Evolutionary conservation across 108 stramenopile species (phyloP).

Genomic region (Pseudonitzschia delicatissima): DNA sequence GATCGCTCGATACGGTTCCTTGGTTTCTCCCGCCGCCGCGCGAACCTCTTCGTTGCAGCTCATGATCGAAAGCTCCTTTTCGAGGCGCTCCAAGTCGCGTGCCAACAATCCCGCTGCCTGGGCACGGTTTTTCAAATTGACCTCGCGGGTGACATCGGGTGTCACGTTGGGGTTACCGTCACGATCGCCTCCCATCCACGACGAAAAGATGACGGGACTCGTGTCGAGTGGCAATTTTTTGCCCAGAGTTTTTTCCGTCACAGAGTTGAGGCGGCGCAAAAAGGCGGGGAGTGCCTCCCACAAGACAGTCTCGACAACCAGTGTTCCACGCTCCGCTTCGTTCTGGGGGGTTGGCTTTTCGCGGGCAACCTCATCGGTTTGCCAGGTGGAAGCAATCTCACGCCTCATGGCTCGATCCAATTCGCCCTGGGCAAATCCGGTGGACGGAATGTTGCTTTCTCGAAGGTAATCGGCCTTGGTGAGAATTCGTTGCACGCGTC

Average conservation of each 20-base stretch:
- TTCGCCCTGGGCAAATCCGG: slow-evolving; percentile 40
- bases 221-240: slow-evolving; percentile 78
- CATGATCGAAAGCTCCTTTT: slow-evolving; percentile 52
- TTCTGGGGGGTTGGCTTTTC: slow-evolving; percentile 88
- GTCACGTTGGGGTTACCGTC: slow-evolving; percentile 98
- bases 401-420: slow-evolving; percentile 65
- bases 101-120: slow-evolving; percentile 80
- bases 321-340: slow-evolving; percentile 91
- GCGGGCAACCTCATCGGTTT: slow-evolving; percentile 87
- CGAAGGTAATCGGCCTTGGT: slow-evolving; percentile 67
- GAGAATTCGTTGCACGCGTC: slow-evolving; percentile 59
- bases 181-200: slow-evolving; percentile 99
- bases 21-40: slow-evolving; percentile 45
- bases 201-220: slow-evolving; percentile 84
- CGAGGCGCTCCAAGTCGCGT: slow-evolving; percentile 62
- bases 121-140: slow-evolving; percentile 75
- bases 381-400: slow-evolving; percentile 81
- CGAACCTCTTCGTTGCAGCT: slow-evolving; percentile 48
- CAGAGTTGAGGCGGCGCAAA: slow-evolving; percentile 88
- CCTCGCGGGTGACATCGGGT: slow-evolving; percentile 86
- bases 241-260: slow-evolving; percentile 54
- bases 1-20: slow-evolving; percentile 71
- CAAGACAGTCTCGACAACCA: slow-evolving; percentile 93
- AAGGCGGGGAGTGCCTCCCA: slow-evolving; percentile 91
- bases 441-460: slow-evolving; percentile 1